These are phyloP conservation scores for Ophiostoma montium DNA, from an alignment of 2,329 filamentous ascomycete genomes.

Conservation along the genomic window DNA sequence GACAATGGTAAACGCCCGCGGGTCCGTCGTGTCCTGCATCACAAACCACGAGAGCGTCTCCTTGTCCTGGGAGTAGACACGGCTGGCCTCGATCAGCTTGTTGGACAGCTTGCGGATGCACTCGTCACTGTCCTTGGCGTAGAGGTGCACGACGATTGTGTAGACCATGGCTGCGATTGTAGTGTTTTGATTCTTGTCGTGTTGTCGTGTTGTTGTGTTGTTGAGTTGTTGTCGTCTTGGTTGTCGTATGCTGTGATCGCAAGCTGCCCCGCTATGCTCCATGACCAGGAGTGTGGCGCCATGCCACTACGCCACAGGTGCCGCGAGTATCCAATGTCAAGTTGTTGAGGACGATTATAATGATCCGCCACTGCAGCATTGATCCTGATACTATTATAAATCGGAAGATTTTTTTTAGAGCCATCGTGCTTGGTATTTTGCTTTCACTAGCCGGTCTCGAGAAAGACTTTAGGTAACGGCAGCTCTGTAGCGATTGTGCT, in stretches of 20 bases:
- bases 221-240: too few relatives aligned
- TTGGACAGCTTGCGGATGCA: slow-evolving; percentile 2
- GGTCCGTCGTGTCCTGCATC: slow-evolving; percentile 1
- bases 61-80: slow-evolving; percentile 1
- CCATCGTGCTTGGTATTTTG: too few relatives aligned
- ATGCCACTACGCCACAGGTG: not conserved
- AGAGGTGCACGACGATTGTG: slow-evolving; percentile 1
- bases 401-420: too few relatives aligned
- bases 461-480: too few relatives aligned
- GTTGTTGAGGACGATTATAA: too few relatives aligned
- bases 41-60: slow-evolving; percentile 1
- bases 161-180: not conserved
- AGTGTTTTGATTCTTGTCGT: not conserved
- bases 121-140: not conserved
- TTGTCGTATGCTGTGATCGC: too few relatives aligned
- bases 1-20: slow-evolving; percentile 1
- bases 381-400: too few relatives aligned
- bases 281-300: not conserved
- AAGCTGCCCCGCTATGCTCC: not conserved
- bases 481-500: too few relatives aligned
- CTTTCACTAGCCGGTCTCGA: too few relatives aligned
- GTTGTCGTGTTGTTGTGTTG: not conserved
- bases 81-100: slow-evolving; percentile 3
- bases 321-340: too few relatives aligned
- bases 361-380: too few relatives aligned